Percentiles rank a stretch among this genome's conserved stretches.
phyloP scores from a whole-genome alignment of 441 rosid genomes.

The Cnidoscolus chayamansa region DNA sequence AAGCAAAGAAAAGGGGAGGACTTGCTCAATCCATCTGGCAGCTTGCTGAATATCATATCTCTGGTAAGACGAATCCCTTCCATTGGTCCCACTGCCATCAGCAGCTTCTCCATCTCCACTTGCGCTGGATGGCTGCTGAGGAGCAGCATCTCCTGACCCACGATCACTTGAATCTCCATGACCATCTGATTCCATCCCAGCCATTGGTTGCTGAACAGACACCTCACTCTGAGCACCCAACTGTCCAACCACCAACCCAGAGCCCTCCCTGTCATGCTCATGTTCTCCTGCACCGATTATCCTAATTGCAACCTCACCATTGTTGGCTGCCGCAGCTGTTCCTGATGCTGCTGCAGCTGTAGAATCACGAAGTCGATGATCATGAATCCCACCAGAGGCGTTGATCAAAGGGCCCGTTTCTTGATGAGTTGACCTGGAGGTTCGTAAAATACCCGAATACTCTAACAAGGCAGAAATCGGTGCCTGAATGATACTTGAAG shows the following conservation, averaged over 20 bases:
- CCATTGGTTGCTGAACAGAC: conserved; percentile 24
- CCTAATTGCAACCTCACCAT: conserved; percentile 90
- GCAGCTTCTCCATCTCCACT: conserved; percentile 41
- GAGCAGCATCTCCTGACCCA: conserved; percentile 43
- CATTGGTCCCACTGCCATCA: conserved; percentile 42
- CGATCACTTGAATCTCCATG: conserved; percentile 45
- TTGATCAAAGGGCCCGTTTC: conserved; percentile 51
- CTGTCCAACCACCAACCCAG: conserved; percentile 51
- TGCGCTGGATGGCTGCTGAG: conserved; percentile 37
- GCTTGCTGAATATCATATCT: conserved; percentile 83
- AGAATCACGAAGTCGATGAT: conserved; percentile 45
- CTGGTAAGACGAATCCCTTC: conserved; percentile 67
- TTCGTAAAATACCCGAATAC: conserved; percentile 79
- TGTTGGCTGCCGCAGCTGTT: conserved; percentile 20
- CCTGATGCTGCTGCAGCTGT: conserved; percentile 13
- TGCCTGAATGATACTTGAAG: conserved; percentile 81
- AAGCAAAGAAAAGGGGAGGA: conserved; percentile 71
- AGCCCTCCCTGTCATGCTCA: conserved; percentile 47
- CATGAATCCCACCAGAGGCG: conserved; percentile 21
- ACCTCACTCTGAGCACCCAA: conserved; percentile 39
- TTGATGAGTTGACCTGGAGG: conserved; percentile 43
- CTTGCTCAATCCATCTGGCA: conserved; percentile 79
- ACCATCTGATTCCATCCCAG: conserved; percentile 32
- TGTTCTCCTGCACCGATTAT: conserved; percentile 78
- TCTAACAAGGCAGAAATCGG: conserved; percentile 84